Conservation (phyloP, 805 yeast species). For the Yarrowia osloensis region DNA sequence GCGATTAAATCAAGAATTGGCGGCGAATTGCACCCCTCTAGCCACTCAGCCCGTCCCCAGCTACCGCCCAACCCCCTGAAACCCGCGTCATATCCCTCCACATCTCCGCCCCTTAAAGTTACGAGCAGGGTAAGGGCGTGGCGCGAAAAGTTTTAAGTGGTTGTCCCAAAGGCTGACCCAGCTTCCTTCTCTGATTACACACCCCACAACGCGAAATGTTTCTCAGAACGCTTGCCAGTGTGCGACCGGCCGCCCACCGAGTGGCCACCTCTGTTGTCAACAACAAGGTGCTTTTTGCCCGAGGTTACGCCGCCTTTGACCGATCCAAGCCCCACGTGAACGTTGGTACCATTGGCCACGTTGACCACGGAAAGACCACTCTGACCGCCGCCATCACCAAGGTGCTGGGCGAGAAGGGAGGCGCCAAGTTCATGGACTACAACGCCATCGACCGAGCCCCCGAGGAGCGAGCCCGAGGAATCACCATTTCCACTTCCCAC, state of each 20-base stretch:
- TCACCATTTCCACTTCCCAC: constrained; percentile 96
- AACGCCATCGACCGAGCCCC: constrained; percentile 95
- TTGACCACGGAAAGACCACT: constrained; percentile 98
- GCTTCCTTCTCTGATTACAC: background rate
- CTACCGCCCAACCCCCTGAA: background rate
- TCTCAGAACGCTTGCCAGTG: constrained; percentile 26
- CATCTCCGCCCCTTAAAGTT: background rate
- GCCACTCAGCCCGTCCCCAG: background rate
- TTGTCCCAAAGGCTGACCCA: background rate
- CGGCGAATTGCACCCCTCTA: background rate
- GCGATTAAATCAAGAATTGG: background rate
- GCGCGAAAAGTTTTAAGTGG: constrained; percentile 16
- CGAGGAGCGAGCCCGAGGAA: constrained; percentile 99
- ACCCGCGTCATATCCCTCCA: background rate
- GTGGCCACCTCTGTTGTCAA: constrained; percentile 19
- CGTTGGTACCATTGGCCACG: constrained; percentile 98
- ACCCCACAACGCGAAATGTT: constrained; percentile 18
- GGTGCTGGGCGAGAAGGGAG: constrained; percentile 82
- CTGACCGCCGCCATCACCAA: constrained; percentile 98
- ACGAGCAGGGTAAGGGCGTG: background rate
- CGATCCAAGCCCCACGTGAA: constrained; percentile 97
- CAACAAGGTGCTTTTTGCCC: constrained; percentile 24
- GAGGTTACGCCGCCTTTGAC: constrained; percentile 60
- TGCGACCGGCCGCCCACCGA: constrained; percentile 24
- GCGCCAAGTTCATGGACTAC: constrained; percentile 92